Evolutionary conservation across 2,329 filamentous ascomycete species (phyloP).

Genomic region (Arachnopeziza araneosa): DNA sequence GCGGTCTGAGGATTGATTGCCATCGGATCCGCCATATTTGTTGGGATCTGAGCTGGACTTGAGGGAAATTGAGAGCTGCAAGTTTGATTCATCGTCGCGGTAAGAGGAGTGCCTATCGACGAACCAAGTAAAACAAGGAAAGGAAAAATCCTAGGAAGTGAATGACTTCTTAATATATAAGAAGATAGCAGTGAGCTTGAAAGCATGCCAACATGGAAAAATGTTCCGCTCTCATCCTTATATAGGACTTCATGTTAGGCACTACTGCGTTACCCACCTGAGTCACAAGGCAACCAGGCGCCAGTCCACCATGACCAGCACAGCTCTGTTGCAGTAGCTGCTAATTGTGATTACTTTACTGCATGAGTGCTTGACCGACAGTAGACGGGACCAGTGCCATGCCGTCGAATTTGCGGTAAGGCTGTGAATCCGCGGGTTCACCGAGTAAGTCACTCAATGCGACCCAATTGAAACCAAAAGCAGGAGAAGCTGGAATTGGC

Average conservation of each 20-base stretch:
- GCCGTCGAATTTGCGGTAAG: neutral
- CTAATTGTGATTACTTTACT: neutral
- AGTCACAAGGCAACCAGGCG: conserved; percentile 10
- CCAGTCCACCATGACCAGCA: too few relatives aligned
- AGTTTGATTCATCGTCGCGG: conserved; percentile 12
- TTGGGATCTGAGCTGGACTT: neutral
- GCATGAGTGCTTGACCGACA: neutral
- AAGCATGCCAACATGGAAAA: neutral
- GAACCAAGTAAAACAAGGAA: neutral
- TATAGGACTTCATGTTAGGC: neutral
- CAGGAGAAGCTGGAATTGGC: neutral
- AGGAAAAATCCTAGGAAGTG: neutral
- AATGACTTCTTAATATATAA: neutral
- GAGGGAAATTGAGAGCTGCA: conserved; percentile 1
- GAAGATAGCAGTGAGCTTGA: neutral
- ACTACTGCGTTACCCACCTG: conserved; percentile 3
- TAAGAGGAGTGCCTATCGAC: neutral
- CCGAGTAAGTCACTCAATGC: conserved; percentile 1
- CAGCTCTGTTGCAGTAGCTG: conserved; percentile 4
- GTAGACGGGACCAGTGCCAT: neutral
- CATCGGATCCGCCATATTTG: conserved; percentile 4
- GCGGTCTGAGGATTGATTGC: conserved; percentile 30
- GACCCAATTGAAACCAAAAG: neutral
- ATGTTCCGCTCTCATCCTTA: neutral
- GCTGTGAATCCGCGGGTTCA: conserved; percentile 8